Evolutionary conservation across 176 grass and related monocot genomes (phyloP), one percentile per base, ranked within the genome.

Genomic region (Avena sativa): DNA sequence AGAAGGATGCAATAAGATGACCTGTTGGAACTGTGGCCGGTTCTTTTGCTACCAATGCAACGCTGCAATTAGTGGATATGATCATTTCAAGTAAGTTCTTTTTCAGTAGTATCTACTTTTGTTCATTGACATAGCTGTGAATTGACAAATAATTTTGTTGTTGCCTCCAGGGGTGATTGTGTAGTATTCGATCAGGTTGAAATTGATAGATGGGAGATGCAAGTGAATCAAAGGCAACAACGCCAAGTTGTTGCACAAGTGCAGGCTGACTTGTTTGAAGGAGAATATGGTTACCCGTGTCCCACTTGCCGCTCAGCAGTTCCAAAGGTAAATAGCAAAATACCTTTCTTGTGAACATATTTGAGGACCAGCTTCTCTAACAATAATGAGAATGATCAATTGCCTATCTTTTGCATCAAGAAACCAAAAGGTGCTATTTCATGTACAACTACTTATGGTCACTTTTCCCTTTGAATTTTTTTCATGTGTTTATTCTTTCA

Each of bases 1-100:
- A 66, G 91, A 92, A 86, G 94, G 94, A 85, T 97, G 94, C 89
- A 97, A 97, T 83, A 97, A 93, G 81, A 97, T 97, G 90, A 46
- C 80, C 4, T 97, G 94, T 59, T 6, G 49, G 38, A 97, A 97
- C 40, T 97, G 94, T 43, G 59, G 84, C 12, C 70, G 88, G 65
- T 90, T 47, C 59, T 97, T 97, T 62, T 97, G 94, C 86, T 97
- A 97, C 78, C 89, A 87, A 61, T 97, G 94, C 79, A 97, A 97
- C 56, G 72, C 58, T 65, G 71, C 70, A 25, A 97, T 97, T 88
- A 85, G 82, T 64, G 94, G 92, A 58, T 97, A 93, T 88, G 94
- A 97, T 4, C 94, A 97, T 97, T 93, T 97, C 80, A 90, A 72
- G 94, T 90, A 55, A 30, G 73, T 90, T 85, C 19, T 57, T 47